Conservation (phyloP, 257 asterid species). For the Schizonepeta tenuifolia region DNA sequence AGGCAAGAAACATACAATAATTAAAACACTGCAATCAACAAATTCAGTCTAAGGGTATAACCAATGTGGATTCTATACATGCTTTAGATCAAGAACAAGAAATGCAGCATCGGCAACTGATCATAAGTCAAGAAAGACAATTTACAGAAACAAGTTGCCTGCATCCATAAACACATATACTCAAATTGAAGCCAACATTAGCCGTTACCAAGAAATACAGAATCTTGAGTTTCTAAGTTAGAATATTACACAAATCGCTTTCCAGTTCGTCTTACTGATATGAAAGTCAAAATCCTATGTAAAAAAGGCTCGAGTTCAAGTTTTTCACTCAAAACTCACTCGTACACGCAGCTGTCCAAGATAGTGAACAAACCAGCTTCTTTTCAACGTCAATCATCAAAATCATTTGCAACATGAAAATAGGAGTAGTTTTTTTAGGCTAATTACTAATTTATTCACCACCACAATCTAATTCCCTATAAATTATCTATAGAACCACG, state of each 20-base stretch:
- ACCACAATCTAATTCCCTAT: slow-evolving; percentile 9
- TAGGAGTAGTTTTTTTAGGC: not conserved
- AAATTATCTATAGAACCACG: not conserved
- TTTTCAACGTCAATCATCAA: slow-evolving; percentile 16
- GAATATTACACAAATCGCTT: not conserved
- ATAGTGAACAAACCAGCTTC: not conserved
- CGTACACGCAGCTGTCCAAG: not conserved
- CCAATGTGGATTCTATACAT: not conserved
- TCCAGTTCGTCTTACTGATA: slow-evolving; percentile 1
- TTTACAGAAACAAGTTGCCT: not conserved
- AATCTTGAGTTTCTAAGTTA: slow-evolving; percentile 10
- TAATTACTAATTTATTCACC: not conserved
- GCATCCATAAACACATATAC: not conserved
- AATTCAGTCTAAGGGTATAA: slow-evolving; percentile 1
- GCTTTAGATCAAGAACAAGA: not conserved
- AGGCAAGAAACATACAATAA: not conserved
- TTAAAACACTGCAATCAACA: not conserved
- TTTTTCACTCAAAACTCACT: slow-evolving; percentile 6
- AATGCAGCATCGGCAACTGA: not conserved
- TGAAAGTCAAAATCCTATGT: not conserved
- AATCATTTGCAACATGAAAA: slow-evolving; percentile 12
- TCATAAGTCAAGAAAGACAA: slow-evolving; percentile 15
- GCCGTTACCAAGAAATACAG: not conserved
- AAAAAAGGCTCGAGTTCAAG: not conserved
- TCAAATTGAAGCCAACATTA: slow-evolving; percentile 12